Conservation (phyloP, 306 rosid species). For the Quillaja saponaria region DNA sequence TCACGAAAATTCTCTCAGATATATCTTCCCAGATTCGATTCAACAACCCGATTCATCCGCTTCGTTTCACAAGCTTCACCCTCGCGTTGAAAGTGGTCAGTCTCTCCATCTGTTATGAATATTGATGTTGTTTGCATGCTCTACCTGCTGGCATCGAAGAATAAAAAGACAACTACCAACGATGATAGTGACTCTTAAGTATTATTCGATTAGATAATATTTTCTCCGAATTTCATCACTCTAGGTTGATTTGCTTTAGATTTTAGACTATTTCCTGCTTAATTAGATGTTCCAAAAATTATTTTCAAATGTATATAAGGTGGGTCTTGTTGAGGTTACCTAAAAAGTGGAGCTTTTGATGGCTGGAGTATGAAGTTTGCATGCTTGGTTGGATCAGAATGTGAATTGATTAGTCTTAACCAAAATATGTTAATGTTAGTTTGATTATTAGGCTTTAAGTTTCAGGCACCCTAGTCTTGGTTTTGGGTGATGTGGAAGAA, state of each 20-base stretch:
- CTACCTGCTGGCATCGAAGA: not conserved
- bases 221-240: slow-evolving; percentile 16
- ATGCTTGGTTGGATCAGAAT: not conserved
- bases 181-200: not conserved
- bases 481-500: not conserved
- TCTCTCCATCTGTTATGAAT: slow-evolving; percentile 8
- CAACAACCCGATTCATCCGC: slow-evolving; percentile 14
- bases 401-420: no score
- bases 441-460: no score
- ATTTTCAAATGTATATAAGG: slow-evolving; percentile 4
- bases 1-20: slow-evolving; percentile 25
- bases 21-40: slow-evolving; percentile 16
- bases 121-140: not conserved
- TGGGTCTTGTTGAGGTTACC: not conserved
- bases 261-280: not conserved
- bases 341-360: not conserved
- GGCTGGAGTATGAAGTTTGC: not conserved
- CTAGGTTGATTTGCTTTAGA: slow-evolving; percentile 11
- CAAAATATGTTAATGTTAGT: no score
- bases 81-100: slow-evolving; percentile 26
- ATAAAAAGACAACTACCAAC: not conserved
- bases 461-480: no score
- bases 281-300: no score
- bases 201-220: no score
- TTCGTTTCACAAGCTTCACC: slow-evolving; percentile 14